phyloP scores from a whole-genome alignment of 2,329 filamentous ascomycete genomes.

The Xylariaceae sp. region DNA sequence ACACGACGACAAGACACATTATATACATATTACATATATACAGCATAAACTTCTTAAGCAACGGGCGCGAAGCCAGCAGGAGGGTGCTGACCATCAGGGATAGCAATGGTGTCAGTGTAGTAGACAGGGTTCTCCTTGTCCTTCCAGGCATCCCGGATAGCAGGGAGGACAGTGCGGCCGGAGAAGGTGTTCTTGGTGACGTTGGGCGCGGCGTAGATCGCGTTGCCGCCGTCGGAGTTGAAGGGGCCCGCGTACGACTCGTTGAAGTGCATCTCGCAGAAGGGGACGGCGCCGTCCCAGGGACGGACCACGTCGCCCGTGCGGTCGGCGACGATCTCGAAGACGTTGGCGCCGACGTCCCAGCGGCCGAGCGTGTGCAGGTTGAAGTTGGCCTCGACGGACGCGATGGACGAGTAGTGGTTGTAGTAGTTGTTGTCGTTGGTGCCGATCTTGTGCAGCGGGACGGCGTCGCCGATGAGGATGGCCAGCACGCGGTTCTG shows the following conservation, averaged over 20 bases:
- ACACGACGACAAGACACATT: not conserved
- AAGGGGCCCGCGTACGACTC: slow-evolving; percentile 48
- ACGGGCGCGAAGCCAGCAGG: slow-evolving; percentile 35
- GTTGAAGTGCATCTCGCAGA: slow-evolving; percentile 47
- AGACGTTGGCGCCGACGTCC: slow-evolving; percentile 70
- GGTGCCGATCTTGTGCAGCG: slow-evolving; percentile 58
- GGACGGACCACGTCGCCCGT: slow-evolving; percentile 50
- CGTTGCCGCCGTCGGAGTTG: slow-evolving; percentile 36
- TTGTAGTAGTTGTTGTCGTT: slow-evolving; percentile 66
- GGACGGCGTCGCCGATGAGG: slow-evolving; percentile 70
- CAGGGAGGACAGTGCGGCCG: slow-evolving; percentile 34
- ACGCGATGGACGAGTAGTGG: slow-evolving; percentile 66
- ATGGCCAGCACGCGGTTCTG: slow-evolving; percentile 67
- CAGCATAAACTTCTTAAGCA: not conserved
- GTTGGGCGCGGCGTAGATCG: slow-evolving; percentile 39
- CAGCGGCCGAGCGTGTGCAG: slow-evolving; percentile 65
- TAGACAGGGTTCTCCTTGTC: slow-evolving; percentile 38
- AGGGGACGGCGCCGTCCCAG: slow-evolving; percentile 32
- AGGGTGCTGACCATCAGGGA: slow-evolving; percentile 40
- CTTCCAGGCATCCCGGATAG: slow-evolving; percentile 37
- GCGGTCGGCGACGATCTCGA: slow-evolving; percentile 52
- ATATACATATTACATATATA: not conserved
- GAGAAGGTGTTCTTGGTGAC: slow-evolving; percentile 27
- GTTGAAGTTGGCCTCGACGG: slow-evolving; percentile 64
- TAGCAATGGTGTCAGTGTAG: slow-evolving; percentile 37